Conservation (phyloP, 345 rosid genomes). For the Arabidopsis arenosa region DNA sequence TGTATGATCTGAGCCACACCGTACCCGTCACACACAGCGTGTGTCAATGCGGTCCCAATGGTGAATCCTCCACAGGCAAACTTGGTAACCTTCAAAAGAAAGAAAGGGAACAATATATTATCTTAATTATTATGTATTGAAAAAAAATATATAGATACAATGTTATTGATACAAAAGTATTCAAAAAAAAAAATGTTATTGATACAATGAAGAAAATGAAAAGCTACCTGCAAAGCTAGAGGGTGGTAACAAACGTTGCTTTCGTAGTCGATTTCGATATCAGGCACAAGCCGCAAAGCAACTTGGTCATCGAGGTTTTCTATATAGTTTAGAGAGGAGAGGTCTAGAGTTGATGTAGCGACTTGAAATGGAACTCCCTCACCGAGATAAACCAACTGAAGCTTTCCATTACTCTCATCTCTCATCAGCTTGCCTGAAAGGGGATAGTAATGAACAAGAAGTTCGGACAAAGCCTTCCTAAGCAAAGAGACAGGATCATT, state of each 20-base stretch:
- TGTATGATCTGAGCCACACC: constrained; percentile 51
- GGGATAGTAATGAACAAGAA: constrained; percentile 55
- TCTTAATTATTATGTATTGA: not conserved
- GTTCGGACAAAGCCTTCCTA: constrained; percentile 37
- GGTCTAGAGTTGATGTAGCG: constrained; percentile 40
- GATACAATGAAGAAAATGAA: not conserved
- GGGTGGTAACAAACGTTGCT: constrained; percentile 41
- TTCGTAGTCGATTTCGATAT: constrained; percentile 11
- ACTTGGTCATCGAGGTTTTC: constrained; percentile 45
- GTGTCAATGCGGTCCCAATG: constrained; percentile 52
- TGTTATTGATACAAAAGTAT: too few relatives aligned
- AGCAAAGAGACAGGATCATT: constrained; percentile 38
- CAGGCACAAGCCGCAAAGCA: constrained; percentile 39
- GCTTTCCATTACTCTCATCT: constrained; percentile 42
- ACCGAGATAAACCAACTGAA: constrained; percentile 41
- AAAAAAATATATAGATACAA: too few relatives aligned
- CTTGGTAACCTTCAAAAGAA: constrained; percentile 44
- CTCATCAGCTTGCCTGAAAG: constrained; percentile 57
- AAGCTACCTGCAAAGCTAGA: constrained; percentile 48
- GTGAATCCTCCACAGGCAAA: constrained; percentile 57
- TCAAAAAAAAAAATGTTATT: not conserved
- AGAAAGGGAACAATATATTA: too few relatives aligned
- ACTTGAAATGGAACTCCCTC: constrained; percentile 59
- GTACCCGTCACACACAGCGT: constrained; percentile 54
- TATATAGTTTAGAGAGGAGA: constrained; percentile 45